These are phyloP conservation scores for Xylaria sp. DNA, from an alignment of 2,329 filamentous ascomycete genomes.

Conservation along the genomic window DNA sequence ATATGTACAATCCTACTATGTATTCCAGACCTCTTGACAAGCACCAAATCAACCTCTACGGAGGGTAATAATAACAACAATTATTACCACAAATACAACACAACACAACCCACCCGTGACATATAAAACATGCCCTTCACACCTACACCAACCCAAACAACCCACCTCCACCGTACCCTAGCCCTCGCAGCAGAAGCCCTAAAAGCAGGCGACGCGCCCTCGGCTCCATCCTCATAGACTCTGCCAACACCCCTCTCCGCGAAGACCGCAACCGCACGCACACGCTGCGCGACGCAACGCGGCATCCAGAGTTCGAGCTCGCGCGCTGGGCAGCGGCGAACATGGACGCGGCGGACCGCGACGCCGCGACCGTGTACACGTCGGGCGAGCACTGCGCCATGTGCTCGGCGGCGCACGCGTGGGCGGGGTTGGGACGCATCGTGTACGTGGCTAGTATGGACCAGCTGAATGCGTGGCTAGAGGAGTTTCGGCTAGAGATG, in stretches of 20 bases:
- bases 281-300: conserved; percentile 36
- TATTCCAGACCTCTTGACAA: too few relatives aligned
- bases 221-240: conserved; percentile 37
- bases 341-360: conserved; percentile 28
- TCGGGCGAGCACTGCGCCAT: conserved; percentile 43
- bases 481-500: conserved; percentile 24
- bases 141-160: conserved; percentile 26
- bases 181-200: conserved; percentile 44
- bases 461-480: conserved; percentile 35
- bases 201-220: conserved; percentile 43
- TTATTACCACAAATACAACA: too few relatives aligned
- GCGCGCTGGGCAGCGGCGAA: conserved; percentile 40
- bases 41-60: too few relatives aligned
- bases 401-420: conserved; percentile 42
- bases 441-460: conserved; percentile 40
- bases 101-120: too few relatives aligned
- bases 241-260: conserved; percentile 4
- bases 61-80: too few relatives aligned
- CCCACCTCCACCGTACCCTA: conserved; percentile 43
- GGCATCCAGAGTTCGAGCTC: conserved; percentile 42
- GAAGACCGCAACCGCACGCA: conserved; percentile 41
- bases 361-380: conserved; percentile 39
- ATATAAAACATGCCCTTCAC: background rate
- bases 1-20: too few relatives aligned
- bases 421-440: conserved; percentile 37